Evolutionary conservation across 305 asterid genomes (phyloP), one percentile per base, ranked within the genome.

Genomic region (Vinca major): DNA sequence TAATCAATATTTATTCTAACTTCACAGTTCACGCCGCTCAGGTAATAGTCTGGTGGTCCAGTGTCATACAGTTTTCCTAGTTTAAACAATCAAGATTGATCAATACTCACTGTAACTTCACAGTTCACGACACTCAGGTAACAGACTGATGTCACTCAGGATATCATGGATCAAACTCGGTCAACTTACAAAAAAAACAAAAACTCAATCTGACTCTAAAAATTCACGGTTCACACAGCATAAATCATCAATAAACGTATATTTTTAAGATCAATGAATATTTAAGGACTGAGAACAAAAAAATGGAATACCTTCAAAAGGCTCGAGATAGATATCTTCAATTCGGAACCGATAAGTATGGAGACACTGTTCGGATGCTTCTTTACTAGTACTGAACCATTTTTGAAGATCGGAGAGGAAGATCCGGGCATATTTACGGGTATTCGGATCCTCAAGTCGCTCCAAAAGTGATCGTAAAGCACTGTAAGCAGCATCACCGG

Each of bases 401-500:
- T 86, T 90, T 39, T 88, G 97, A 70, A 92, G 92, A 70, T 83
- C 86, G 50, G 96, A 60, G 4, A 92, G 81, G 81, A 92, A 90
- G 85, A 92, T 77, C 88, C 98, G 92, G 26, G 96, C 95, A 7
- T 81, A 84, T 66, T 74, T 75, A n/a, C 95, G 87, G 79, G 98
- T 86, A 14, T 26, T 72, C 77, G 98, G 92, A 69, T 90, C 79
- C 83, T 92, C 96, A 43, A 92, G 88, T 3, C 96, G 88, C 81
- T 87, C 96, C 50, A 93, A 83, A 56, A 93, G 82, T 40, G 91
- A 88, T 81, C 97, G 88, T 70, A 93, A 83, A 39, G 82, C 90
- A 58, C 88, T 69, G 95, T 93, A 93, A 17, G 98, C 98, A 26
- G 86, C 80, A 78, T 93, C 98, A 41, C 97, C 97, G 62, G 97